phyloP scores from a whole-genome alignment of 495 filamentous ascomycete genomes.

The Polyplosphaeria fusca region DNA sequence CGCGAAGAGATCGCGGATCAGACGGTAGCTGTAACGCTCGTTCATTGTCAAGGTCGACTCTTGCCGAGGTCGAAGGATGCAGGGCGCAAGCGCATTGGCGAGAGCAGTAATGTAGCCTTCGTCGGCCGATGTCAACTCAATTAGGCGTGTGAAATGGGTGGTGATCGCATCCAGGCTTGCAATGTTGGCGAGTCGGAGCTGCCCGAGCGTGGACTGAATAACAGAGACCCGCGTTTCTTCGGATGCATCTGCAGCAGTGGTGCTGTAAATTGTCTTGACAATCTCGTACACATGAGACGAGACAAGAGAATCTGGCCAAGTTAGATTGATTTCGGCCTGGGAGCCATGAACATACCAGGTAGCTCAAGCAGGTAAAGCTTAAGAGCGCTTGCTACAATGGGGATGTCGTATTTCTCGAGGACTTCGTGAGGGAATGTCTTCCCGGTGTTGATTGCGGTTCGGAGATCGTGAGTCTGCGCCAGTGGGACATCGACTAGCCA shows the following conservation, averaged over 20 bases:
- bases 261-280: slow-evolving; percentile 92
- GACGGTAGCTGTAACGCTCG: slow-evolving; percentile 86
- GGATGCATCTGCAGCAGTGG: slow-evolving; percentile 66
- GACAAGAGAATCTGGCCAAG: slow-evolving; percentile 77
- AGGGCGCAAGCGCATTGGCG: slow-evolving; percentile 75
- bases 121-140: slow-evolving; percentile 94
- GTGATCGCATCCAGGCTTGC: slow-evolving; percentile 96
- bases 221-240: slow-evolving; percentile 78
- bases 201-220: slow-evolving; percentile 90
- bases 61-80: slow-evolving; percentile 78
- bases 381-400: slow-evolving; percentile 87
- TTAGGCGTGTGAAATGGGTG: slow-evolving; percentile 95
- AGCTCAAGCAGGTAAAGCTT: slow-evolving; percentile 96
- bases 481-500: slow-evolving; percentile 94
- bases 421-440: slow-evolving; percentile 73
- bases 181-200: slow-evolving; percentile 94
- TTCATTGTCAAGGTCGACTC: slow-evolving; percentile 91
- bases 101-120: slow-evolving; percentile 78
- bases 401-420: slow-evolving; percentile 82
- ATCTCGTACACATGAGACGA: slow-evolving; percentile 99
- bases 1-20: slow-evolving; percentile 88
- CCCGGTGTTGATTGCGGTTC: slow-evolving; percentile 80
- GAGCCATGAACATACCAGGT: slow-evolving; percentile 60
- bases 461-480: slow-evolving; percentile 77
- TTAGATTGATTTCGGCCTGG: neutral